Base-by-base conservation (phyloP, 345 rosid genomes). In the Dipteronia dyeriana region DNA sequence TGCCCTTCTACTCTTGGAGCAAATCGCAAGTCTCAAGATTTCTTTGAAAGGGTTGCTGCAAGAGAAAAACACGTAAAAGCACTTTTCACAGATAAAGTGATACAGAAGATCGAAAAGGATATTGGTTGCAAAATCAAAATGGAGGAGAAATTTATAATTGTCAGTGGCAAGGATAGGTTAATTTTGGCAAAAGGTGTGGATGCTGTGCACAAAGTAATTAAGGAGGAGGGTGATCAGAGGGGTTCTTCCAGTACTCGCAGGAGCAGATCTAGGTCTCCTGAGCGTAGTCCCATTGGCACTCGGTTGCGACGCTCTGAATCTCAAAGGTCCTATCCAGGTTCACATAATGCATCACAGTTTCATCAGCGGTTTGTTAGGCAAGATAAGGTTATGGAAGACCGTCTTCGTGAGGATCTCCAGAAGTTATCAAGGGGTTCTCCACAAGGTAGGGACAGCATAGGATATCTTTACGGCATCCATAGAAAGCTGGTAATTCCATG, bases 1-100 rank as follows among this genome's bases (percentile, higher is more conserved):
- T 96, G 99, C 75, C 99, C 99, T 63, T 87, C 99, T 5, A 96
- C 99, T 56, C 97, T 96, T 69, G 99, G 99, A 76, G 95, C 97
- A 7, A 95, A 89, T 73, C 91, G 92, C 73, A 96, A 92, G 84
- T 87, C 97, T 57, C 99, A 90, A 82, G 99, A 96, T 53, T 94
- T 96, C 80, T 81, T 96, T 82, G 97, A 96, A 85, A 91, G 98
- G 85, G 90, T 96, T 76, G 88, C 99, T 0, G 98, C 98, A 39
- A 90, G 99, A 79, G 98, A 96, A 38, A 87, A 81, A 73, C 89
- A 84, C 79, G 90, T 92, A 14, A 90, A 87, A 82, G 92, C 83
- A 62, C 90, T 92, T 79, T 92, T 96, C 85, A 79, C 93, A 2
- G 98, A 91, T 74, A 94, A 88, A 86, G 92, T 85, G 74, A 84